Base-by-base conservation (phyloP, 257 asterid species). In the Solanum pennellii region DNA sequence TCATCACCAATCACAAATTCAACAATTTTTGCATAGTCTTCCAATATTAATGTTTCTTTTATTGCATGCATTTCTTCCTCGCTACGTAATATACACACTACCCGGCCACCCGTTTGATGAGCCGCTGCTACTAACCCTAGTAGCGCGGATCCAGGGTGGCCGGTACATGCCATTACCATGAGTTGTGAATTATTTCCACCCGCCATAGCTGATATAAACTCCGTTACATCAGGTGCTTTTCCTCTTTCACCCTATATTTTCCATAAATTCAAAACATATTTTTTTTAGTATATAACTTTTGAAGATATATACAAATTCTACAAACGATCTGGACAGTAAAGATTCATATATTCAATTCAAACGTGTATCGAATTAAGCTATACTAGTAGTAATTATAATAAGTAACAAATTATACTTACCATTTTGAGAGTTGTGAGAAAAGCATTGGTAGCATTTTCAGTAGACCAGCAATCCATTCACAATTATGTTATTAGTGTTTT, bases 361-460 rank as follows among this genome's bases (percentile, higher is more conserved):
- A 79, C 41, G 6, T 11, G 29, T 12, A 29, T 79, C 13, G n/a
- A 18, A 44, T 79, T 15, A 16, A 49, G 66, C 7, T 27, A 15
- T 80, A 1, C 3, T 27, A 15, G 42, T 29, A 15, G 27, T 29
- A 15, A 79, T 5, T 14, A 45, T 45, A 44, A 3, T 9, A 15
- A 44, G 65, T 79, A n/a, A n/a, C 23, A 41, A 44, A 42, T 8
- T 15, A 42, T 8, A 74, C 91, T 94, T 86, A 92, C 98, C 94
- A 94, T 91, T 92, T 88, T 94, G 91, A 94, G 88, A 75, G 96
- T 91, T 89, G 87, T 91, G 83, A 94, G 93, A 83, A 91, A 94
- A 8, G 98, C 98, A 12, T 89, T 93, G 88, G 92, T 93, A 88
- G 97, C 98, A 86, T 94, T 93, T 91, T 94, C 97, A 87, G 97